Percentiles rank a stretch among this genome's conserved stretches.
phyloP scores from a whole-genome alignment of 1,284 basidiomycete genomes.

The Hypsizygus ulmarius region DNA sequence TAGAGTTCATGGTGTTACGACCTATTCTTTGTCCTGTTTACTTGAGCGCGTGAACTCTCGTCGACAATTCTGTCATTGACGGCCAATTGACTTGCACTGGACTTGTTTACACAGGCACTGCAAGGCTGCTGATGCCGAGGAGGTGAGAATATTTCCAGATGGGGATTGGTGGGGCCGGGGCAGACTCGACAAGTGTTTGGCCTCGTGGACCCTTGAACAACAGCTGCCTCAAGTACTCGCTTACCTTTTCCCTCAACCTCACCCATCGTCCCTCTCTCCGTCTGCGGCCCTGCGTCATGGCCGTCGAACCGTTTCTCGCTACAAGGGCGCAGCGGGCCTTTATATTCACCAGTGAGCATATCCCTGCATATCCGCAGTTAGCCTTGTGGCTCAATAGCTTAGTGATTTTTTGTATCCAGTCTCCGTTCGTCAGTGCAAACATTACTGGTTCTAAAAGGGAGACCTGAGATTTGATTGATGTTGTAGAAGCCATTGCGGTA shows the following conservation, averaged over 20 bases:
- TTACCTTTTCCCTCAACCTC: not conserved
- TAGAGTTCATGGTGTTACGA: too few relatives aligned
- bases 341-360: constrained; percentile 56
- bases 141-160: too few relatives aligned
- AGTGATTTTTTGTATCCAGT: constrained; percentile 31
- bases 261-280: constrained; percentile 9
- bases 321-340: constrained; percentile 66
- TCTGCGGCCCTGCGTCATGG: constrained; percentile 42
- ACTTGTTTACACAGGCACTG: too few relatives aligned
- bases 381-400: constrained; percentile 1
- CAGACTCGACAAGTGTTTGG: too few relatives aligned
- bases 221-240: not conserved
- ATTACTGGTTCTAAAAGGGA: constrained; percentile 4
- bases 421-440: constrained; percentile 39
- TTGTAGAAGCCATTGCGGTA: constrained; percentile 45
- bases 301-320: constrained; percentile 60
- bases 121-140: too few relatives aligned
- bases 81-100: too few relatives aligned
- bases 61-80: too few relatives aligned
- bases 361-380: constrained; percentile 21
- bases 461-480: constrained; percentile 8
- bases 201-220: not conserved
- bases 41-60: too few relatives aligned
- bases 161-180: too few relatives aligned
- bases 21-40: too few relatives aligned